Evolutionary conservation across 495 filamentous ascomycete species (phyloP).

Genomic region (Tuber borchii): DNA sequence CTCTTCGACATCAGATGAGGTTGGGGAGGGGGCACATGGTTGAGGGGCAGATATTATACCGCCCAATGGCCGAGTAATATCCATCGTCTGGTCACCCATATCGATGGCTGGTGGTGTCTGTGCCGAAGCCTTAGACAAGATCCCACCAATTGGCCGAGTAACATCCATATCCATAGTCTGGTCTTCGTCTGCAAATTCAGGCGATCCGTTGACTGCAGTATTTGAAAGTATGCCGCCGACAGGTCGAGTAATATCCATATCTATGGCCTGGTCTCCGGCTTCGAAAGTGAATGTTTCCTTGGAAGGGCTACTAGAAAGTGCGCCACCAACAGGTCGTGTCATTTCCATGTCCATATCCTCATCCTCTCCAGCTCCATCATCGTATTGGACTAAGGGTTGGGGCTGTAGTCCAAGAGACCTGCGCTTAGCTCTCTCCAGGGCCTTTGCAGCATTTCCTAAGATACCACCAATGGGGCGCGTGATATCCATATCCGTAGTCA

Average conservation of each 20-base stretch:
- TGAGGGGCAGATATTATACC: conserved; percentile 53
- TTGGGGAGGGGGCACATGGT: neutral
- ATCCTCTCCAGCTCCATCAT: conserved; percentile 26
- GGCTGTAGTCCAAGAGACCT: conserved; percentile 12
- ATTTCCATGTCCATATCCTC: conserved; percentile 51
- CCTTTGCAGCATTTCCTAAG: conserved; percentile 37
- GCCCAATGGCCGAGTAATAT: conserved; percentile 76
- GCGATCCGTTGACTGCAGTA: conserved; percentile 25
- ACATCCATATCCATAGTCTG: conserved; percentile 67
- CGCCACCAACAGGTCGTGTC: conserved; percentile 50
- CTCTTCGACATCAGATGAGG: conserved; percentile 34
- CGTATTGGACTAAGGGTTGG: neutral
- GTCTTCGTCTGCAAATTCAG: conserved; percentile 50
- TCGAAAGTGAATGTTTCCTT: conserved; percentile 35
- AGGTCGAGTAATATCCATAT: conserved; percentile 76
- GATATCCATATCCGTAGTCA: conserved; percentile 52
- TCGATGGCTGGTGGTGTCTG: conserved; percentile 41
- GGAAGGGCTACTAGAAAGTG: conserved; percentile 42
- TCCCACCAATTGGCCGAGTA: conserved; percentile 71
- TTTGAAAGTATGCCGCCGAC: conserved; percentile 64
- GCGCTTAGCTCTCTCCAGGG: conserved; percentile 19
- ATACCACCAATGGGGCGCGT: conserved; percentile 55
- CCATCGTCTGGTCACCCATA: conserved; percentile 64
- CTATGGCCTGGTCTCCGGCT: conserved; percentile 53
- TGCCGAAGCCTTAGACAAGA: conserved; percentile 46